Conservation (phyloP, 768 basidiomycete species). For the Nidularia sp. region DNA sequence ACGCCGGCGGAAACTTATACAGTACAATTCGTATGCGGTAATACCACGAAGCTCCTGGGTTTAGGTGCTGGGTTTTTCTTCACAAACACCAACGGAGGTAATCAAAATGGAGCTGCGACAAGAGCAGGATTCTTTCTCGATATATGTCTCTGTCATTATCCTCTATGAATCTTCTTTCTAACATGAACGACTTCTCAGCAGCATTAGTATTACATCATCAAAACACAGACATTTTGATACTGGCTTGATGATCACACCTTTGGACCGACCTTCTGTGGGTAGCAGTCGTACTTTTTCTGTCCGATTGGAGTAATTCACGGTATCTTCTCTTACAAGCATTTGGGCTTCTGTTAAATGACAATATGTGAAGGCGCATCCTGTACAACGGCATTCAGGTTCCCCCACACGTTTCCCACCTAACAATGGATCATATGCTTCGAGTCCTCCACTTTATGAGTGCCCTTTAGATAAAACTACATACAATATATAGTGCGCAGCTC, state of each 20-base stretch:
- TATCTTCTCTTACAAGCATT: slow-evolving; percentile 4
- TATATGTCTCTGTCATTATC: neutral
- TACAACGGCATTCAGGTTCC: slow-evolving; percentile 18
- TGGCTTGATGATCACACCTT: slow-evolving; percentile 22
- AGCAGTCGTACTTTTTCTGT: neutral
- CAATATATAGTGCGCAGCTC: slow-evolving; percentile 11
- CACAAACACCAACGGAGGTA: slow-evolving; percentile 13
- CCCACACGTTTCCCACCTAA: slow-evolving; percentile 18
- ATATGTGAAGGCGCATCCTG: slow-evolving; percentile 17
- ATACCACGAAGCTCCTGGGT: slow-evolving; percentile 8
- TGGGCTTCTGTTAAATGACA: slow-evolving; percentile 17
- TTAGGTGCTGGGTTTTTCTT: slow-evolving; percentile 13
- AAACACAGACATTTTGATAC: slow-evolving; percentile 22
- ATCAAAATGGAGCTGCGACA: slow-evolving; percentile 9
- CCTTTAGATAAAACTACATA: slow-evolving; percentile 9
- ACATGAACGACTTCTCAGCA: slow-evolving; percentile 6
- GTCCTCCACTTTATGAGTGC: slow-evolving; percentile 14
- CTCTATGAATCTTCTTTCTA: neutral
- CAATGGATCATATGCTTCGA: slow-evolving; percentile 7
- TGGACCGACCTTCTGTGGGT: neutral
- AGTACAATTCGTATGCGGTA: slow-evolving; percentile 8
- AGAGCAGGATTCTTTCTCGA: slow-evolving; percentile 16
- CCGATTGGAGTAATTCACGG: slow-evolving; percentile 12
- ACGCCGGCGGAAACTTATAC: slow-evolving; percentile 8
- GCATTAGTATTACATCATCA: slow-evolving; percentile 24